Percentiles rank a stretch among this genome's conserved stretches.
phyloP scores from a whole-genome alignment of 1,139 yeast genomes.

The Debaryomyces singareniensis region DNA sequence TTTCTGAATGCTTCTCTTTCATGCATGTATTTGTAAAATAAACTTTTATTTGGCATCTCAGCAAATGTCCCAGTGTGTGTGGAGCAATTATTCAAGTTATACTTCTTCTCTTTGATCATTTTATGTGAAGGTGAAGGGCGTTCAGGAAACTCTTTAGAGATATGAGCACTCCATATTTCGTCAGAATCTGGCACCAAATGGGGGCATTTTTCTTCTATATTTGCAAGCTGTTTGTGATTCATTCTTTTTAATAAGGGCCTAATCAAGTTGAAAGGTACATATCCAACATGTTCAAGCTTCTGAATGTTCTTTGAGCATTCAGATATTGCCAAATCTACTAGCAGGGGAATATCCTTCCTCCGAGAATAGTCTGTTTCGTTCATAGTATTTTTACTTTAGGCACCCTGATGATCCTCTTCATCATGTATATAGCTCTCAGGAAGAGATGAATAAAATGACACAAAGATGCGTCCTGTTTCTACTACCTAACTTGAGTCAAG shows the following conservation, averaged over 20 bases:
- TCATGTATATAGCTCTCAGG: no score
- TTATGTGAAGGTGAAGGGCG: conserved; percentile 17
- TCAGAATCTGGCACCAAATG: conserved; percentile 44
- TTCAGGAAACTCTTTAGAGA: conserved; percentile 46
- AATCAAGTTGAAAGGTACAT: conserved; percentile 44
- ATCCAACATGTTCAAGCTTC: conserved; percentile 34
- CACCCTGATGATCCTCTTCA: no score
- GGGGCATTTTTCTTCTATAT: conserved; percentile 39
- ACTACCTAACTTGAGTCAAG: no score
- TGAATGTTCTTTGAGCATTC: conserved; percentile 11
- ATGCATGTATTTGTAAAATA: conserved; percentile 35
- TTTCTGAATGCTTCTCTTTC: conserved; percentile 44
- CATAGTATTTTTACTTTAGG: no score
- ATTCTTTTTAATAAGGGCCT: conserved; percentile 37
- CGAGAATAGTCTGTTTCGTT: conserved; percentile 1
- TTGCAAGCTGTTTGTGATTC: conserved; percentile 41
- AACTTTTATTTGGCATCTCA: conserved; percentile 32
- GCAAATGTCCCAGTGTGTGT: conserved; percentile 1
- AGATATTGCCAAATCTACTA: conserved; percentile 11
- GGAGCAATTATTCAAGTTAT: conserved; percentile 1
- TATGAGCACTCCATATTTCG: conserved; percentile 40
- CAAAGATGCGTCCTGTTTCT: no score
- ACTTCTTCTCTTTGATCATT: conserved; percentile 3
- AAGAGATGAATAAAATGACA: no score
- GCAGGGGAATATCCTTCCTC: conserved; percentile 5